These are phyloP conservation scores for Ustulina deusta DNA, from an alignment of 2,329 filamentous ascomycete species.

Conservation along the genomic window DNA sequence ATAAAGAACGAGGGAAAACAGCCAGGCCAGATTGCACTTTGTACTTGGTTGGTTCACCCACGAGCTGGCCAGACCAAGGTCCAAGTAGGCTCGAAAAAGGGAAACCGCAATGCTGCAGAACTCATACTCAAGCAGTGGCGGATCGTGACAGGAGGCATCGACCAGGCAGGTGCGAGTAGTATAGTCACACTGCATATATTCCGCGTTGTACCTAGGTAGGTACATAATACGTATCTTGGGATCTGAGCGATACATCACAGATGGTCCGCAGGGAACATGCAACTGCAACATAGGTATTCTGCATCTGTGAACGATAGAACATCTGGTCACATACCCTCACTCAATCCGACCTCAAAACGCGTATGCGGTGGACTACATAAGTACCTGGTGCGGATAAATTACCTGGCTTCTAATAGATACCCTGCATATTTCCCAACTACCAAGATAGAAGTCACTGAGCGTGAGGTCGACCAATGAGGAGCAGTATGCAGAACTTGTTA, in stretches of 20 bases:
- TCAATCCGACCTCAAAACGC: neutral
- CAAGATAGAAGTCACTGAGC: neutral
- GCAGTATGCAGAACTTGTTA: neutral
- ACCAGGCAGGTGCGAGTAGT: neutral
- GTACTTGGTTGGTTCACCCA: neutral
- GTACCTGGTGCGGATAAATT: neutral
- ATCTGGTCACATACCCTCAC: neutral
- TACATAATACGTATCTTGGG: neutral
- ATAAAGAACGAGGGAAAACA: neutral
- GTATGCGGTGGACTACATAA: neutral
- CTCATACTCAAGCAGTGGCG: neutral
- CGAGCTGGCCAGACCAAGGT: neutral
- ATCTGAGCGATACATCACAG: too few relatives aligned
- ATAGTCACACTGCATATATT: constrained; percentile 5
- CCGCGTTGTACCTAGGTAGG: too few relatives aligned
- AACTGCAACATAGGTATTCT: too few relatives aligned
- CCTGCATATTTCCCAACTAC: neutral
- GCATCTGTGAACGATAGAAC: too few relatives aligned
- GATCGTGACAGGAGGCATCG: neutral
- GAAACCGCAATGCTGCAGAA: neutral
- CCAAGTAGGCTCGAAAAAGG: neutral
- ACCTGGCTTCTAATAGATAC: neutral
- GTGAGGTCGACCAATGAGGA: neutral
- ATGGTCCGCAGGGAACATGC: too few relatives aligned
- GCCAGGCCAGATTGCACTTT: neutral